Base-by-base conservation (phyloP, 1,284 basidiomycete genomes). In the Ustilago hordei region DNA sequence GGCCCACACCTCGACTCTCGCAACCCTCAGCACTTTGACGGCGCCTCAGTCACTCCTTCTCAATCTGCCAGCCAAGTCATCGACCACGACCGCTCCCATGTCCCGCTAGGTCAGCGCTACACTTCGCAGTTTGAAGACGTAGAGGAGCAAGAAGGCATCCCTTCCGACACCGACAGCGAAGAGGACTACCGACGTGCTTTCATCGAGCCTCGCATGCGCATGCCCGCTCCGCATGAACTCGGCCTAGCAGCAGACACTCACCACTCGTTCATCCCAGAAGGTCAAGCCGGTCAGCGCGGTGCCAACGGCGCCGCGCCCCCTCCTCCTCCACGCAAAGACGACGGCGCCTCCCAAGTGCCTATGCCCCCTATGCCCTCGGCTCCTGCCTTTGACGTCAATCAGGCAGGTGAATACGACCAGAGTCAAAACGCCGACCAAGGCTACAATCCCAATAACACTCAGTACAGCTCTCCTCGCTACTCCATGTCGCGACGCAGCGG, bases 61-160 rank as follows among this genome's bases (percentile, higher is more conserved):
- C 85, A 87, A 60, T 86, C 85, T 15, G 86, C 86, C 3, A 86
- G 85, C 19, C 86, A 87, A 55, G 81, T 85, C 38, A 78, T 83
- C 63, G 64, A 77, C 17, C 64, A 75, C 63, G 75, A 77, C 35
- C 75, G 75, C 43, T 48, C 43, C 4, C 55, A 69, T 36, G 67
- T 74, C 1, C 75, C 75, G 15, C 57, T 78, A 34, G 70, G 70
- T 31, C 63, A 78, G 57, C 65, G 75, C 54, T 78, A 78, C 61
- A 70, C 75, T 17, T 78, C 75, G 45, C 75, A 78, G 39, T 82
- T 75, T 45, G 69, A 80, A n/a, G 71, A 79, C 73, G 76, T 81
- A 52, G 79, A 70, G 53, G 79, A 81, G 55, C 71, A 75, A 39
- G 77, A 78, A 8, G 69, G 75, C 35, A 56, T 64, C 15, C 74